Evolutionary conservation across 2,329 filamentous ascomycete genomes (phyloP).

Genomic region (Mycosphaerella arachidis): DNA sequence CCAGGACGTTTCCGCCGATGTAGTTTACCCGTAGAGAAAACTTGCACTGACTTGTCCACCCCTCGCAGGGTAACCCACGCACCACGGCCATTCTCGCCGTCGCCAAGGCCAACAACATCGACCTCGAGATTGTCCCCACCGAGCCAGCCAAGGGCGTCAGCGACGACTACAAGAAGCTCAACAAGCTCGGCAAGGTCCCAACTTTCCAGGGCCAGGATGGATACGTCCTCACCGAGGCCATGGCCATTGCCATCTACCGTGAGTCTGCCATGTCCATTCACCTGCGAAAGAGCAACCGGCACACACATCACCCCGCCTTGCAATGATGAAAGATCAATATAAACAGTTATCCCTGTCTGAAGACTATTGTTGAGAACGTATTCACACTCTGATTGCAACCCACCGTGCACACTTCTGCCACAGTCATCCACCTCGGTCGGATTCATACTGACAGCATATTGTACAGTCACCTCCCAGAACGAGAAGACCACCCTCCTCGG

Average conservation of each 20-base stretch:
- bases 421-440: constrained; percentile 1
- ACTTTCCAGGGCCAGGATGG: constrained; percentile 90
- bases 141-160: constrained; percentile 60
- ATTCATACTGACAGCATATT: constrained; percentile 2
- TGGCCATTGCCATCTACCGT: constrained; percentile 98
- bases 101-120: constrained; percentile 95
- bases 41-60: constrained; percentile 2
- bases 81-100: constrained; percentile 83
- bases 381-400: constrained; percentile 70
- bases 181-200: constrained; percentile 85
- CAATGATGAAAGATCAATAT: constrained; percentile 70
- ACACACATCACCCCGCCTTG: constrained; percentile 17
- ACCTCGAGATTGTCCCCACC: constrained; percentile 77
- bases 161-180: constrained; percentile 77
- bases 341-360: constrained; percentile 99
- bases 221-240: constrained; percentile 80
- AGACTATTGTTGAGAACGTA: constrained; percentile 77
- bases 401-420: constrained; percentile 8
- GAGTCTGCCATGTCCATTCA: constrained; percentile 46
- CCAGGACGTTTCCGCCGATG: not conserved
- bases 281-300: not conserved
- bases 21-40: not conserved
- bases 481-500: constrained; percentile 99
- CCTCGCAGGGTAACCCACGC: constrained; percentile 76
- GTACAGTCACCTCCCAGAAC: constrained; percentile 92